Evolutionary conservation across 2,329 filamentous ascomycete genomes (phyloP).

Genomic region (Mycogone perniciosa): DNA sequence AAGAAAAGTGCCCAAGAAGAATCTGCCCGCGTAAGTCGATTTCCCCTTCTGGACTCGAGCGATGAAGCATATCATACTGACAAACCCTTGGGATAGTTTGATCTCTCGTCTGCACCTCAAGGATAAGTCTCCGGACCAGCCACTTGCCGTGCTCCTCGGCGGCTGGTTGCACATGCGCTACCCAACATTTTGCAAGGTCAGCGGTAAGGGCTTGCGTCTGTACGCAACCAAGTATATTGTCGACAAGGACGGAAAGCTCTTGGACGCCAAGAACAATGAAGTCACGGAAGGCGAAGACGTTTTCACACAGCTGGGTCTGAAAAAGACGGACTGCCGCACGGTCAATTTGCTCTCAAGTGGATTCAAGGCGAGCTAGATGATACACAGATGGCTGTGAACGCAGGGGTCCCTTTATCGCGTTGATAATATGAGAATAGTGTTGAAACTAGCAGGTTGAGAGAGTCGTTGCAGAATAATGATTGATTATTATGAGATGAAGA

Average conservation of each 20-base stretch:
- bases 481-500: too few species aligned
- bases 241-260: neutral
- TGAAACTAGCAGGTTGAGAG: too few species aligned
- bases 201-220: neutral
- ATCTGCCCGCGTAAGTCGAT: neutral
- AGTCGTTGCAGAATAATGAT: too few species aligned
- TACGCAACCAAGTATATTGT: neutral
- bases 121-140: neutral
- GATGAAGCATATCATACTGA: neutral
- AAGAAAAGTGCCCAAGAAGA: neutral
- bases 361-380: too few species aligned
- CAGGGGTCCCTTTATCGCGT: too few species aligned
- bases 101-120: neutral
- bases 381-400: too few species aligned
- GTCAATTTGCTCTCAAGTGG: too few species aligned
- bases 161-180: neutral
- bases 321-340: too few species aligned
- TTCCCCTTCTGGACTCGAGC: neutral
- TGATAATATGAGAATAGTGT: too few species aligned
- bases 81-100: neutral
- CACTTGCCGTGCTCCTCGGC: neutral
- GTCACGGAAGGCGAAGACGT: too few species aligned
- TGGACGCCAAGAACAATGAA: too few species aligned
- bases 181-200: neutral
- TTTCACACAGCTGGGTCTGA: too few species aligned